Evolutionary conservation across 2,329 filamentous ascomycete species (phyloP).

Genomic region (Exophiala spinifera): DNA sequence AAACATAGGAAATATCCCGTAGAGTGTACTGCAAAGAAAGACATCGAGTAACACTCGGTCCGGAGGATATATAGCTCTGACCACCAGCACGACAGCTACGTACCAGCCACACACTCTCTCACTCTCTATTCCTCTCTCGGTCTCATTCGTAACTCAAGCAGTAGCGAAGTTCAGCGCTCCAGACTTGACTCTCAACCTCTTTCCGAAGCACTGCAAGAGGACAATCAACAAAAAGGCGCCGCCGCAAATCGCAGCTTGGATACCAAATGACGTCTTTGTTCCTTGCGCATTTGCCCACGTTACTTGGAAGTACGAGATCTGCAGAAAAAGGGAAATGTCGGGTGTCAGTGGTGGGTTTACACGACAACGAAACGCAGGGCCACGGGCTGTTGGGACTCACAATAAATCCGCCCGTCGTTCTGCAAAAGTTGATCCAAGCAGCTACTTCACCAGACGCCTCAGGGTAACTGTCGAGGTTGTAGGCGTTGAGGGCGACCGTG

Average conservation of each 20-base stretch:
- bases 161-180: slow-evolving; percentile 37
- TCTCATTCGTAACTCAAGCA: slow-evolving; percentile 7
- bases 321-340: background rate
- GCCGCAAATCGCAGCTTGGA: slow-evolving; percentile 45
- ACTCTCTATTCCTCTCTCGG: too few species aligned
- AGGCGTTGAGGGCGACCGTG: slow-evolving; percentile 50
- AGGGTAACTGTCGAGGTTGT: slow-evolving; percentile 55
- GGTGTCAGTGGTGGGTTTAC: too few species aligned
- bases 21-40: too few species aligned
- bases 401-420: slow-evolving; percentile 50
- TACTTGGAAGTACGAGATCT: slow-evolving; percentile 49
- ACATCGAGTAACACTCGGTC: too few species aligned
- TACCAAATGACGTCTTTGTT: slow-evolving; percentile 46
- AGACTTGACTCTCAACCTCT: slow-evolving; percentile 37
- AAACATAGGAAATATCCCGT: too few species aligned
- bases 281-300: slow-evolving; percentile 48
- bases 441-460: slow-evolving; percentile 55
- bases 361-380: too few species aligned
- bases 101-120: too few species aligned
- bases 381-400: background rate
- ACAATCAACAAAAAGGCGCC: slow-evolving; percentile 42
- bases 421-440: slow-evolving; percentile 51
- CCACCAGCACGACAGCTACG: too few species aligned
- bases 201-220: slow-evolving; percentile 38
- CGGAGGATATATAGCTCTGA: too few species aligned